These are phyloP conservation scores for Salvia splendens DNA, from an alignment of 257 asterid species.

Conservation along the genomic window DNA sequence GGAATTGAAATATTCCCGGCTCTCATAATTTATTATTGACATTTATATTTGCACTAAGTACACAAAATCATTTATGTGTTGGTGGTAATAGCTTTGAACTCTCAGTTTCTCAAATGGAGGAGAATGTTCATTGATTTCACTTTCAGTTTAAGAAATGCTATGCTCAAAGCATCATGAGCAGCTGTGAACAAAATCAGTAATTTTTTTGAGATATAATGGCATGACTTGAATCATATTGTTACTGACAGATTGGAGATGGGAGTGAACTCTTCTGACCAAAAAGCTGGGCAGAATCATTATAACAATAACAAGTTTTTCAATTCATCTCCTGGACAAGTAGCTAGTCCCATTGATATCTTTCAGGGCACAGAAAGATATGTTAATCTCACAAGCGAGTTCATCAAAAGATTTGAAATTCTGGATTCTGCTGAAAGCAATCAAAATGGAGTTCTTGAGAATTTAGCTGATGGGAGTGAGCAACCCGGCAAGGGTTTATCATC, in stretches of 20 bases:
- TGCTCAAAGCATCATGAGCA: conserved; percentile 25
- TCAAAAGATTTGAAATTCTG: conserved; percentile 4
- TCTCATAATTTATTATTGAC: background rate
- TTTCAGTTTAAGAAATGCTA: conserved; percentile 20
- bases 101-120: background rate
- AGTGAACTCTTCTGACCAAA: conserved; percentile 22
- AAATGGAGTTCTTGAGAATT: background rate
- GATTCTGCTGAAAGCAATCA: background rate
- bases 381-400: background rate
- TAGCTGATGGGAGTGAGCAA: background rate
- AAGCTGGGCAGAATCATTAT: conserved; percentile 13
- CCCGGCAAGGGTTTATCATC: background rate
- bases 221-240: conserved; percentile 30
- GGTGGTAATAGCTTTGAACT: background rate
- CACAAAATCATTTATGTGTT: background rate
- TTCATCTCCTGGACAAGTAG: conserved; percentile 24
- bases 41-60: background rate
- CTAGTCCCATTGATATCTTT: conserved; percentile 10
- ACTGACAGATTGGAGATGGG: conserved; percentile 21
- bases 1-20: background rate
- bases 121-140: background rate
- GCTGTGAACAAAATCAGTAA: conserved; percentile 12
- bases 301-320: conserved; percentile 1
- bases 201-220: conserved; percentile 1
- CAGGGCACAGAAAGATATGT: conserved; percentile 7